Evolutionary conservation across 306 rosid genomes (phyloP), one percentile per base, ranked within the genome.

Genomic region (Mimosa bimucronata): DNA sequence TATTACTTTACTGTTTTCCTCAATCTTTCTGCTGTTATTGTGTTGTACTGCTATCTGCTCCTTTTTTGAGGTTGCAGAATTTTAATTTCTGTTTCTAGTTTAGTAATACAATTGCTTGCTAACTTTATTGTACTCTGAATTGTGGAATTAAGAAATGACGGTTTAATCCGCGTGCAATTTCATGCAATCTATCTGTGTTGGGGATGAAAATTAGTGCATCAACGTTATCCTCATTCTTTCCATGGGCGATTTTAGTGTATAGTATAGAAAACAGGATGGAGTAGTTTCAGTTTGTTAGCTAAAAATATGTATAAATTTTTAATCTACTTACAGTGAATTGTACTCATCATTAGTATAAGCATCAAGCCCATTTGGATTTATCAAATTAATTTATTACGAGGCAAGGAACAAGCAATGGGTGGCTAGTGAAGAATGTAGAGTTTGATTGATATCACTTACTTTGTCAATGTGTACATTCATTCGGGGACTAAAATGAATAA

Each of bases 1-100:
- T 95, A 62, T 80, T 31, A 42, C 74, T 31, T 11, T 29, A 15
- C 66, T 19, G 8, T 25, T 30, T 18, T 11, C 1, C 3, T 12
- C 9, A 38, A 0, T 9, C 9, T 12, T 57, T 79, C 3, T 19
- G 26, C 4, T 9, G 2, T 78, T 68, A 3, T 19, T 21, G 48
- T 60, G 31, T 42, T n/a, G n/a, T n/a, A n/a, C n/a, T n/a, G n/a
- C n/a, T 57, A 28, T 41, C 28, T 66, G 3, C 45, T 64, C 19
- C 61, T 58, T 21, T 19, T 41, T 58, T n/a, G 68, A 21, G 58
- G 18, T 50, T 4, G 40, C 1, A 31, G 8, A 60, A 50, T 7
- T 8, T 19, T 13, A 74, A 6, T n/a, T n/a, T n/a, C n/a, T n/a
- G n/a, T 74, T 23, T 52, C 31, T 34, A 38, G 52, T 74, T 21